A percentile compares a stretch with the other conserved stretches of the same genome.
Evolutionary conservation across 2,329 filamentous ascomycete species (phyloP).

Genomic region (Colletotrichum chrysophilum): DNA sequence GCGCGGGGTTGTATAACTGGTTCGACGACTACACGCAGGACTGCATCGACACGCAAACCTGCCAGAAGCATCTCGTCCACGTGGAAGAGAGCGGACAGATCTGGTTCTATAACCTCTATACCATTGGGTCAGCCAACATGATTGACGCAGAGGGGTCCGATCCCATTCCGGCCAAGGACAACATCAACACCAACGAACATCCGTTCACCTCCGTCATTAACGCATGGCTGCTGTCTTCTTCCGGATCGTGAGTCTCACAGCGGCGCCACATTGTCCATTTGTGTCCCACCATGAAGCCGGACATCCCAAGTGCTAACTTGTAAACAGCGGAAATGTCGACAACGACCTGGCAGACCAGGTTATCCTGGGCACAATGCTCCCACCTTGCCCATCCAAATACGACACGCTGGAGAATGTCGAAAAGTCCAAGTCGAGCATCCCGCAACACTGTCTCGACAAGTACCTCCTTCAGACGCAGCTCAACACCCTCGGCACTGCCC

Average conservation of each 20-base stretch:
- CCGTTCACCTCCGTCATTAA: constrained; percentile 13
- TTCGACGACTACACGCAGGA: constrained; percentile 29
- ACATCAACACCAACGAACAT: constrained; percentile 15
- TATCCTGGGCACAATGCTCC: background rate
- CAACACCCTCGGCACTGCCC: background rate
- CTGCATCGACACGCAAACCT: constrained; percentile 27
- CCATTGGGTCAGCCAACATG: constrained; percentile 2
- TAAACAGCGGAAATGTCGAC: background rate
- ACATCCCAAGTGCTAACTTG: background rate
- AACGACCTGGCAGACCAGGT: background rate
- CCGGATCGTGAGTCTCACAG: constrained; percentile 5
- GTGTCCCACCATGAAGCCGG: background rate
- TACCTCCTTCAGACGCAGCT: background rate
- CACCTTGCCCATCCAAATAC: background rate
- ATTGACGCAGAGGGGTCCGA: background rate
- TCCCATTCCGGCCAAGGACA: constrained; percentile 12
- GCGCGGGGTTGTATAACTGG: constrained; percentile 33
- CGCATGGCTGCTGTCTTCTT: constrained; percentile 12
- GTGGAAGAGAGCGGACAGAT: constrained; percentile 24
- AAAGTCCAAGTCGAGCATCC: background rate
- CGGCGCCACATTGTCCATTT: background rate
- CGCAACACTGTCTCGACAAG: background rate
- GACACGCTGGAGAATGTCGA: background rate
- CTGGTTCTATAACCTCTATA: constrained; percentile 29
- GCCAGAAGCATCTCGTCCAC: constrained; percentile 26